Conservation (phyloP, 495 filamentous ascomycete genomes). For the Corynascus novoguineensis region DNA sequence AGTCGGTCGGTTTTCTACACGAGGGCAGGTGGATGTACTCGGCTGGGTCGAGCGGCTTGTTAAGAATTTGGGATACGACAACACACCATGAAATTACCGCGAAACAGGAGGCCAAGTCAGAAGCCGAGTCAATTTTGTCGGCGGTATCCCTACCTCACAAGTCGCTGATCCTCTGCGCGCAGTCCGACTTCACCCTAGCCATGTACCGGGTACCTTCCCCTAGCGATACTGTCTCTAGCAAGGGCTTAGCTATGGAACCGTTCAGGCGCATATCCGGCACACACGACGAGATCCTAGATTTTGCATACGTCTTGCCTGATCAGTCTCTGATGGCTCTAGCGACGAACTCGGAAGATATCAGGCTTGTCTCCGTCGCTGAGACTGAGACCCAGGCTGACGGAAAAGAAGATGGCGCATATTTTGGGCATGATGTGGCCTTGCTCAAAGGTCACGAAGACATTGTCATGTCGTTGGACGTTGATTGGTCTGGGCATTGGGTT, state of each 20-base stretch:
- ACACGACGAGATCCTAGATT: conserved; percentile 93
- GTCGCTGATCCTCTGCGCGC: conserved; percentile 71
- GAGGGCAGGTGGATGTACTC: conserved; percentile 67
- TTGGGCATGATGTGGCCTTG: conserved; percentile 78
- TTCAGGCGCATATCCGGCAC: conserved; percentile 84
- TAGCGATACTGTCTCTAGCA: conserved; percentile 22
- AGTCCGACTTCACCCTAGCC: conserved; percentile 79
- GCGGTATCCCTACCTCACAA: conserved; percentile 58
- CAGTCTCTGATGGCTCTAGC: conserved; percentile 79
- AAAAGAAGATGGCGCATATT: conserved; percentile 52
- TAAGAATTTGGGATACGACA: conserved; percentile 76
- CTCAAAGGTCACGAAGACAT: conserved; percentile 91
- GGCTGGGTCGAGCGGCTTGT: conserved; percentile 75
- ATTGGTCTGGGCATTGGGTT: conserved; percentile 96
- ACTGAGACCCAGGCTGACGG: conserved; percentile 26
- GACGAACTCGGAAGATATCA: conserved; percentile 90
- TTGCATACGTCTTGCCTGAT: conserved; percentile 75
- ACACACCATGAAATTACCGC: conserved; percentile 71
- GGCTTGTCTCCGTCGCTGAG: conserved; percentile 61
- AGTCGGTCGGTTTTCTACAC: conserved; percentile 73
- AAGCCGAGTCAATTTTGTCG: conserved; percentile 71
- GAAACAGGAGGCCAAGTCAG: conserved; percentile 59
- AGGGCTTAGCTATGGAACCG: conserved; percentile 34
- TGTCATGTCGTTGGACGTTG: conserved; percentile 87
- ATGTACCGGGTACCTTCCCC: conserved; percentile 55